These are phyloP conservation scores for Colletotrichum graminicola DNA, from an alignment of 2,329 filamentous ascomycete genomes.

Conservation along the genomic window DNA sequence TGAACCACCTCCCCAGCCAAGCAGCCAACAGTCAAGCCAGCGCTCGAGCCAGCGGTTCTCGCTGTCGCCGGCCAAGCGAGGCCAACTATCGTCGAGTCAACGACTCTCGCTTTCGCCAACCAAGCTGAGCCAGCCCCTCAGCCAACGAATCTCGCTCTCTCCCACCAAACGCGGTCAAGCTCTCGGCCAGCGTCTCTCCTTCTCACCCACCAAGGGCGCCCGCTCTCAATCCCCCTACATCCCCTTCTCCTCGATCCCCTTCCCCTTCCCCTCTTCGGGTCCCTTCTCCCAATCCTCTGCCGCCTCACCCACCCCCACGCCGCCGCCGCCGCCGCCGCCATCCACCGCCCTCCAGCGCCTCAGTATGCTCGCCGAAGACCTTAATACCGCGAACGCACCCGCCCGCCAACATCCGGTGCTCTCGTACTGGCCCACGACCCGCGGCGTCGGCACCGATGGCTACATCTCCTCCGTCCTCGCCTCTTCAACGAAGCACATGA, in stretches of 20 bases:
- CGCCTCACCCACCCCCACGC: neutral
- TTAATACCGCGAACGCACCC: constrained; percentile 15
- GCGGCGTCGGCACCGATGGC: constrained; percentile 50
- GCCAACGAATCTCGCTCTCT: constrained; percentile 21
- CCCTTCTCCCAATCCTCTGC: constrained; percentile 20
- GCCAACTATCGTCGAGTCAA: constrained; percentile 19
- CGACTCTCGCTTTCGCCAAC: constrained; percentile 30
- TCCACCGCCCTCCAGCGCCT: constrained; percentile 40
- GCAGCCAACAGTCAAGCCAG: constrained; percentile 13
- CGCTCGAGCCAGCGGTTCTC: constrained; percentile 28
- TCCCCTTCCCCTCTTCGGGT: constrained; percentile 16
- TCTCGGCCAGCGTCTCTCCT: constrained; percentile 16
- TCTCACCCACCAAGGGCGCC: constrained; percentile 27
- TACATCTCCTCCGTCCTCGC: constrained; percentile 56
- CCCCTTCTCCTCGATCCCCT: constrained; percentile 15
- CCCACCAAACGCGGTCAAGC: constrained; percentile 26
- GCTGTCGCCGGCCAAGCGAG: constrained; percentile 22
- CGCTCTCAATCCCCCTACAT: constrained; percentile 8
- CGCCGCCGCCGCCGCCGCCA: neutral
- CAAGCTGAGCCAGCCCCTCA: constrained; percentile 26
- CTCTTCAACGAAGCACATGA: constrained; percentile 53
- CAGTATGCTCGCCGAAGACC: constrained; percentile 37
- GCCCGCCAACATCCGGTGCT: constrained; percentile 47
- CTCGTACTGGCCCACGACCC: constrained; percentile 55
- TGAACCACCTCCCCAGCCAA: constrained; percentile 11